These are phyloP conservation scores for Carnegiea gigantea DNA, from an alignment of 179 eudicot genomes.

Conservation along the genomic window DNA sequence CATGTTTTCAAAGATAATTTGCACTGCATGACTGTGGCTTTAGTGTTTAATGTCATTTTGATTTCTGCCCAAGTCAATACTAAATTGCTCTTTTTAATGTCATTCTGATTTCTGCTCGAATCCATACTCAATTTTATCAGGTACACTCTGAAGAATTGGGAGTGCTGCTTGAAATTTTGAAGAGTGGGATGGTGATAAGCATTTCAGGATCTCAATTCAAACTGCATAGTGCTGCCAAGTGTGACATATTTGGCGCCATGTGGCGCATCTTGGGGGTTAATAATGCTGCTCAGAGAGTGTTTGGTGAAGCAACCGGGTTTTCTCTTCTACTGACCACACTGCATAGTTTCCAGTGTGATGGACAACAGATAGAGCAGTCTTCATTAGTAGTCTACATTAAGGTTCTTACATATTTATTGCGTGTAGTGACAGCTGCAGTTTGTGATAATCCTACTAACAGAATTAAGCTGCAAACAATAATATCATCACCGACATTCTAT, in stretches of 20 bases:
- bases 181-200: conserved; percentile 93
- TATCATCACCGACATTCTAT: conserved; percentile 81
- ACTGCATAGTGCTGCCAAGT: conserved; percentile 77
- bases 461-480: conserved; percentile 61
- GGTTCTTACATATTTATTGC: conserved; percentile 81
- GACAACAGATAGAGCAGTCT: conserved; percentile 44
- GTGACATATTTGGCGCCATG: conserved; percentile 89
- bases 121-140: conserved; percentile 39
- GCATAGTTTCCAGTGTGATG: conserved; percentile 75
- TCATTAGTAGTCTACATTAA: conserved; percentile 46
- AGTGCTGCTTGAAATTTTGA: conserved; percentile 75
- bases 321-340: conserved; percentile 87
- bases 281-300: conserved; percentile 82
- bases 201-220: conserved; percentile 77
- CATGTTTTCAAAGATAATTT: neutral
- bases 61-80: conserved; percentile 7
- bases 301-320: conserved; percentile 99
- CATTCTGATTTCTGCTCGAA: conserved; percentile 4
- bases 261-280: conserved; percentile 94
- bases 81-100: conserved; percentile 19
- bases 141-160: conserved; percentile 95
- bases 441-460: conserved; percentile 76
- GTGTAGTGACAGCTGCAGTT: conserved; percentile 79
- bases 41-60: neutral
- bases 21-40: neutral